phyloP scores from a whole-genome alignment of 2,329 filamentous ascomycete species.

The Onygenales sp. region DNA sequence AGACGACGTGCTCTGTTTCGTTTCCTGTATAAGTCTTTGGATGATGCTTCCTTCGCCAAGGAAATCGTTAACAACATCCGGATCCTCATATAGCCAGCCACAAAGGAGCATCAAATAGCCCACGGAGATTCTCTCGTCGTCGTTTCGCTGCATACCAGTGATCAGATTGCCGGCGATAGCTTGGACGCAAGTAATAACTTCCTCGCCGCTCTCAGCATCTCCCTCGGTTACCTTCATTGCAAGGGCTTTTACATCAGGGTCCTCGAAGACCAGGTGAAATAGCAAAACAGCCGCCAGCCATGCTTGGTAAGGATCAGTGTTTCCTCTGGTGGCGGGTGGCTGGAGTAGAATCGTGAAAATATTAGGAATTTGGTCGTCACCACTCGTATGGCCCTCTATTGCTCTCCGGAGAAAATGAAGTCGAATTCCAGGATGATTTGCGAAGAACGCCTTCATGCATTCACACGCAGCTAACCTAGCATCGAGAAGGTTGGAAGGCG shows the following conservation, averaged over 20 bases:
- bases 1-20: conserved; percentile 52
- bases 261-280: conserved; percentile 76
- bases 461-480: conserved; percentile 76
- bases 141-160: conserved; percentile 61
- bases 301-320: conserved; percentile 70
- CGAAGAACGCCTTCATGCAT: conserved; percentile 88
- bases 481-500: conserved; percentile 61
- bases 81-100: conserved; percentile 86
- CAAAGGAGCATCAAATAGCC: conserved; percentile 85
- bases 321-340: conserved; percentile 50
- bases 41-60: conserved; percentile 84
- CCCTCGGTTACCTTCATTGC: conserved; percentile 81
- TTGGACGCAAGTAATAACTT: conserved; percentile 91
- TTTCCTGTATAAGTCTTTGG: conserved; percentile 71
- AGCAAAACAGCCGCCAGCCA: conserved; percentile 87
- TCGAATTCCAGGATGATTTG: conserved; percentile 68
- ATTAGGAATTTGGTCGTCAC: conserved; percentile 75
- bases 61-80: conserved; percentile 86
- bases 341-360: conserved; percentile 73
- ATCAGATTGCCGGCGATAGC: conserved; percentile 79
- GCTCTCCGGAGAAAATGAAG: conserved; percentile 79
- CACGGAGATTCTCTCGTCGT: conserved; percentile 69
- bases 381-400: conserved; percentile 74
- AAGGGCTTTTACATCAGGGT: conserved; percentile 65
- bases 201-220: conserved; percentile 79